Evolutionary conservation across 2,329 filamentous ascomycete genomes (phyloP).

Genomic region (Parascedosporium putredinis): DNA sequence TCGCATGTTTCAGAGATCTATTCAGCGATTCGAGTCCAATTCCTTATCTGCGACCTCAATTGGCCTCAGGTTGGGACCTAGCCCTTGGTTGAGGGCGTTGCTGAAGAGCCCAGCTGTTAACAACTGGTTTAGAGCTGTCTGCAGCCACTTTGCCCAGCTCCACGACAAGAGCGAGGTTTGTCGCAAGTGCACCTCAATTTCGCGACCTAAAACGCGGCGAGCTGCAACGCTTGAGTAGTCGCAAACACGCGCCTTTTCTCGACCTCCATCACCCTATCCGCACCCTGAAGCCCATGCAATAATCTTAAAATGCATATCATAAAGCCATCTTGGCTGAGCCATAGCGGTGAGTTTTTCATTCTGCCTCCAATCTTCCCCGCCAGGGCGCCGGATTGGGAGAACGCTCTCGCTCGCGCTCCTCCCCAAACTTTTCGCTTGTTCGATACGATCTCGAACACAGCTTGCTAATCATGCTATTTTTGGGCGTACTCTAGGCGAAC

Average conservation of each 20-base stretch:
- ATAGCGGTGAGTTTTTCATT: slow-evolving; percentile 48
- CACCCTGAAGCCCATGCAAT: neutral
- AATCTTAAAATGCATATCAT: slow-evolving; percentile 62
- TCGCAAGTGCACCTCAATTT: slow-evolving; percentile 1
- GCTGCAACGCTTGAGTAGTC: too few relatives aligned
- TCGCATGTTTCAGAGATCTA: too few relatives aligned
- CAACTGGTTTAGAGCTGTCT: neutral
- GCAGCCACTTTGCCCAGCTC: neutral
- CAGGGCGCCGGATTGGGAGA: slow-evolving; percentile 8
- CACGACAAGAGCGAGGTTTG: neutral
- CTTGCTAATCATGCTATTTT: neutral
- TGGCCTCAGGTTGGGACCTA: too few relatives aligned
- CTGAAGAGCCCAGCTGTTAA: neutral
- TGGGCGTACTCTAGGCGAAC: slow-evolving; percentile 50
- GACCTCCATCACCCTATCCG: neutral
- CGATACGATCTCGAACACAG: slow-evolving; percentile 30
- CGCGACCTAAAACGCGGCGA: slow-evolving; percentile 2
- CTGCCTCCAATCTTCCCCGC: neutral
- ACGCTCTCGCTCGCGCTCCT: too few relatives aligned
- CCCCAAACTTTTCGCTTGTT: slow-evolving; percentile 14
- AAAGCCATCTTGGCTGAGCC: slow-evolving; percentile 91
- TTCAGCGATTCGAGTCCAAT: too few relatives aligned
- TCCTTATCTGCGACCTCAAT: too few relatives aligned
- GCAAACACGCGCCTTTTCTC: neutral
- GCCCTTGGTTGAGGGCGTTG: too few relatives aligned